Base-by-base conservation (phyloP, 176 grass and related monocot genomes). In the Oropetium thomaeum region DNA sequence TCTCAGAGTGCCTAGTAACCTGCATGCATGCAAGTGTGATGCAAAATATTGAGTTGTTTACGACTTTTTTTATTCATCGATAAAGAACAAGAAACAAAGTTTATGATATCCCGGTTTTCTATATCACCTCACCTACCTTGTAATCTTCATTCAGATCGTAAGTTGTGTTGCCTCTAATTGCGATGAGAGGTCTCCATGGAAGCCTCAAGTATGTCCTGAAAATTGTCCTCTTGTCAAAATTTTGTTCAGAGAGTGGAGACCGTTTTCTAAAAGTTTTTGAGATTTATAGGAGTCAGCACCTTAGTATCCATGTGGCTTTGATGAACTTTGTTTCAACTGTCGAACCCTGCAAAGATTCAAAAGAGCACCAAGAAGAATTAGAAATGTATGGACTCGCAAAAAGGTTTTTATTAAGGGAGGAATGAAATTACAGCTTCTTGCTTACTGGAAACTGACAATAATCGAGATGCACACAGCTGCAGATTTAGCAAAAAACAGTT, bases 181-280 rank as follows among this genome's bases (percentile, higher is more conserved):
- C 60, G 34, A 94, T 86, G 43, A 94, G 84, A 49, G 95, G 95
- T 27, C 81, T 92, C 95, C 95, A 98, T 67, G 95, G 95, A 76
- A 98, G 84, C 80, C 84, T 94, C 51, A 92, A 66, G 16, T 94
- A 83, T 51, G 95, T 92, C 51, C 95, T 98, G 69, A 40, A 70
- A 35, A 40, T 34, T 59, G 0, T 2, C 7, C n/a, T n/a, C n/a
- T n/a, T n/a, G n/a, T n/a, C n/a, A n/a, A n/a, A n/a, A n/a, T n/a
- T n/a, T n/a, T 19, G 45, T 48, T 48, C 44, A 17, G 15, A 47
- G 19, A 1, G 14, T 12, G n/a, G n/a, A n/a, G n/a, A n/a, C 8
- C 12, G 0, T 5, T 58, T 74, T 62, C 5, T 35, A 3, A 28
- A 72, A 5, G 23, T 80, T 38, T 29, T 33, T 69, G 31, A 72